Conservation (phyloP, 768 basidiomycete species). For the Amylocystis lapponica region DNA sequence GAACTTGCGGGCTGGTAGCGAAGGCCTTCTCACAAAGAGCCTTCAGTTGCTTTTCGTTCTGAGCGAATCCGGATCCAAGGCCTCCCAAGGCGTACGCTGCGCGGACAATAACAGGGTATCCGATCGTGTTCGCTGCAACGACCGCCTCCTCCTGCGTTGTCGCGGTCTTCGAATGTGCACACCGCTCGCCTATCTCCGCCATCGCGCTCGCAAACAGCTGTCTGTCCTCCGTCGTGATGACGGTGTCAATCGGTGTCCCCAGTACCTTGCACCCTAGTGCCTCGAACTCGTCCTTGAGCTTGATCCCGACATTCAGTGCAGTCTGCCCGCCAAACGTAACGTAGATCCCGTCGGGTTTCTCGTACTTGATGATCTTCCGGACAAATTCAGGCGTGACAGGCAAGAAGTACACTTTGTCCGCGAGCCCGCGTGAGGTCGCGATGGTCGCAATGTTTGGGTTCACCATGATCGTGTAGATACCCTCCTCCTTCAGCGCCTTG, state of each 20-base stretch:
- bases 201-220: slow-evolving; percentile 92
- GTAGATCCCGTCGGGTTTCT: slow-evolving; percentile 98
- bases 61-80: slow-evolving; percentile 93
- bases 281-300: slow-evolving; percentile 95
- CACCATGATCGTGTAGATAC: slow-evolving; percentile 97
- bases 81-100: slow-evolving; percentile 97
- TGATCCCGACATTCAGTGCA: slow-evolving; percentile 93
- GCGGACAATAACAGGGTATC: slow-evolving; percentile 94
- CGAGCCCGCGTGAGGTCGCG: slow-evolving; percentile 93
- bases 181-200: slow-evolving; percentile 93
- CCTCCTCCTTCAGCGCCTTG: slow-evolving; percentile 98
- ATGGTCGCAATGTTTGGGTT: slow-evolving; percentile 99
- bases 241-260: slow-evolving; percentile 94
- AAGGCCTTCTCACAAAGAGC: slow-evolving; percentile 93
- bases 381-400: slow-evolving; percentile 98
- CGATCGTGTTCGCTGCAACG: slow-evolving; percentile 75
- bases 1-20: slow-evolving; percentile 94
- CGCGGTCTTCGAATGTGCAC: slow-evolving; percentile 85
- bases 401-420: slow-evolving; percentile 99
- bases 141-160: slow-evolving; percentile 83
- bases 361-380: slow-evolving; percentile 96
- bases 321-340: slow-evolving; percentile 99
- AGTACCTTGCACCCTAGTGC: slow-evolving; percentile 87
- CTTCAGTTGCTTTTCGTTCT: slow-evolving; percentile 83
- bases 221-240: slow-evolving; percentile 95